These are phyloP conservation scores for Candida lessepsii DNA, from an alignment of 805 yeast species.

Conservation along the genomic window DNA sequence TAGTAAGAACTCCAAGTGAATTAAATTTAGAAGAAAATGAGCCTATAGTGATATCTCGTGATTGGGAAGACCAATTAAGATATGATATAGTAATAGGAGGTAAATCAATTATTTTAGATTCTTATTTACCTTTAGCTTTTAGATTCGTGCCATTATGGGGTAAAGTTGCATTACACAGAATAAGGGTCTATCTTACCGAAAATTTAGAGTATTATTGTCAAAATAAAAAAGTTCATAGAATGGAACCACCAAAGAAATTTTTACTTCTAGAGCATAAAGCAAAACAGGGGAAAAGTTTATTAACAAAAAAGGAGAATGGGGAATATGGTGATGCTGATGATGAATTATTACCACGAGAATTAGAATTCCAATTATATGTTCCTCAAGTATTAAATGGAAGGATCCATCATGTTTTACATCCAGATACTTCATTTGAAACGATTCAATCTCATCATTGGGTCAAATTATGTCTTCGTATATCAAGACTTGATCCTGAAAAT, in stretches of 20 bases:
- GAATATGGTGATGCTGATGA: conserved; percentile 40
- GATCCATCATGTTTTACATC: conserved; percentile 56
- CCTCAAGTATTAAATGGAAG: conserved; percentile 65
- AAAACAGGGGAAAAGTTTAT: conserved; percentile 43
- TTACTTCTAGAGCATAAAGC: conserved; percentile 81
- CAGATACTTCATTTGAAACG: conserved; percentile 77
- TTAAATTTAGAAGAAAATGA: conserved; percentile 84
- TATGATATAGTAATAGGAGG: conserved; percentile 92
- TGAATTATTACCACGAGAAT: conserved; percentile 70
- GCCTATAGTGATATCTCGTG: conserved; percentile 85
- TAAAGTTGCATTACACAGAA: conserved; percentile 81
- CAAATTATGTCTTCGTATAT: conserved; percentile 79
- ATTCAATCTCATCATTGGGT: conserved; percentile 96
- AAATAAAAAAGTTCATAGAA: conserved; percentile 82
- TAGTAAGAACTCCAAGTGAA: conserved; percentile 77
- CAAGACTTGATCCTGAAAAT: conserved; percentile 57
- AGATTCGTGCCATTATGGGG: conserved; percentile 77
- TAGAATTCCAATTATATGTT: conserved; percentile 82
- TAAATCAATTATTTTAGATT: conserved; percentile 80
- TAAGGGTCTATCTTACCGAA: conserved; percentile 83
- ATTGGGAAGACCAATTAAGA: conserved; percentile 90
- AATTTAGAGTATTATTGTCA: conserved; percentile 87
- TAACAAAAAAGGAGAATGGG: conserved; percentile 37
- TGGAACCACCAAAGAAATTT: conserved; percentile 85
- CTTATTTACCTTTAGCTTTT: conserved; percentile 80